Conservation (phyloP, 768 basidiomycete genomes). For the Leccinum aurantiacum region DNA sequence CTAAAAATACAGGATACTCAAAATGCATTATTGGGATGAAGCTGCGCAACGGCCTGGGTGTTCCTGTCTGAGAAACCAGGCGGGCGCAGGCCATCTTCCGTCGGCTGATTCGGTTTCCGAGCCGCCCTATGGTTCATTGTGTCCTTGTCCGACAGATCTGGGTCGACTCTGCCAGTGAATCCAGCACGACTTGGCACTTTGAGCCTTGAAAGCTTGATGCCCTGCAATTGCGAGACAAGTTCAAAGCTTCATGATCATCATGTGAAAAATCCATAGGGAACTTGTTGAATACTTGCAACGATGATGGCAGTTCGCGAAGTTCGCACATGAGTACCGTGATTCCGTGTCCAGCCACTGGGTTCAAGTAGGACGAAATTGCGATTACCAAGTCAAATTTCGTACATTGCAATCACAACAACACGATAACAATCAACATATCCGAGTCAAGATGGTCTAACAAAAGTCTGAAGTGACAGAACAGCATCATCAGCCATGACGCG, state of each 20-base stretch:
- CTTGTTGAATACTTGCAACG: no score
- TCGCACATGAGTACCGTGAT: background rate
- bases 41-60: background rate
- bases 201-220: no score
- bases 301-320: background rate
- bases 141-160: background rate
- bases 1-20: background rate
- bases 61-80: background rate
- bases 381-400: background rate
- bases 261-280: background rate
- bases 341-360: background rate
- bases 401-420: background rate
- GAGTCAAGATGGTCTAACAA: background rate
- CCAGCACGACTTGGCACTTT: no score
- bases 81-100: background rate
- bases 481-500: background rate
- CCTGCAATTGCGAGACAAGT: no score
- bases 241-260: background rate
- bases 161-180: no score
- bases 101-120: background rate
- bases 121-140: background rate
- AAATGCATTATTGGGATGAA: background rate
- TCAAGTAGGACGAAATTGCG: background rate
- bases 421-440: background rate
- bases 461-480: background rate